A percentile compares a stretch with the other conserved stretches of the same genome.
Conservation (phyloP, 169 alveolate genomes). For the Amoebophrya sp. region DNA sequence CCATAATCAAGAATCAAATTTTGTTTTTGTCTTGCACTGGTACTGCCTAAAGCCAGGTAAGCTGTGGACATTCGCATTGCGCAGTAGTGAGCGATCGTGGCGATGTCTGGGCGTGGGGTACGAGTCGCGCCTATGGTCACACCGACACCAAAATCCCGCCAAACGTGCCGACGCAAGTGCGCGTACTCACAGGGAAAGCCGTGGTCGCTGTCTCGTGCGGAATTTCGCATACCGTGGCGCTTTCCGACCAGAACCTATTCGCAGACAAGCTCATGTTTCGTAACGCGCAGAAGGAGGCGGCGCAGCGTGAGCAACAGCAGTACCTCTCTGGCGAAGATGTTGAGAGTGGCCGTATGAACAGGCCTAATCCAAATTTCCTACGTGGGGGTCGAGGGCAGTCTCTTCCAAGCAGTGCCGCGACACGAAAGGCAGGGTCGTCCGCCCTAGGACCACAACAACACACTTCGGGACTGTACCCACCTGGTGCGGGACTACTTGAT, state of each 20-base stretch:
- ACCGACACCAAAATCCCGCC: not conserved
- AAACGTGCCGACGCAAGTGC: not conserved
- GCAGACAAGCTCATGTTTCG: not conserved
- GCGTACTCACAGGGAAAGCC: not conserved
- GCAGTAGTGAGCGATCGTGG: constrained; percentile 45
- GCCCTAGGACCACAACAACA: too few relatives aligned
- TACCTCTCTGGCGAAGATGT: too few relatives aligned
- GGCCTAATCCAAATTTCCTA: too few relatives aligned
- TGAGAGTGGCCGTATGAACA: too few relatives aligned
- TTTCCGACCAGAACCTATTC: not conserved
- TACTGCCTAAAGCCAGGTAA: not conserved
- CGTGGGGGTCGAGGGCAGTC: too few relatives aligned
- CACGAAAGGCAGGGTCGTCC: too few relatives aligned
- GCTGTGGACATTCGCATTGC: constrained; percentile 44
- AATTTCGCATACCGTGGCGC: not conserved
- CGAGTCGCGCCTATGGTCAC: not conserved
- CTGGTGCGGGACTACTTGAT: too few relatives aligned
- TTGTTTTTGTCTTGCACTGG: not conserved
- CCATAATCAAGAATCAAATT: constrained; percentile 25
- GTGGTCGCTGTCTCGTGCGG: not conserved
- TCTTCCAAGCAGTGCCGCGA: too few relatives aligned
- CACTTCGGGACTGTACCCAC: too few relatives aligned
- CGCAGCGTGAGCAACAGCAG: not conserved
- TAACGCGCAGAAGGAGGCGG: not conserved
- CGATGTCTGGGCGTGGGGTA: constrained; percentile 27